These are phyloP conservation scores for Phytophthora tentaculata DNA, from an alignment of 352 stramenopile species.

Conservation along the genomic window DNA sequence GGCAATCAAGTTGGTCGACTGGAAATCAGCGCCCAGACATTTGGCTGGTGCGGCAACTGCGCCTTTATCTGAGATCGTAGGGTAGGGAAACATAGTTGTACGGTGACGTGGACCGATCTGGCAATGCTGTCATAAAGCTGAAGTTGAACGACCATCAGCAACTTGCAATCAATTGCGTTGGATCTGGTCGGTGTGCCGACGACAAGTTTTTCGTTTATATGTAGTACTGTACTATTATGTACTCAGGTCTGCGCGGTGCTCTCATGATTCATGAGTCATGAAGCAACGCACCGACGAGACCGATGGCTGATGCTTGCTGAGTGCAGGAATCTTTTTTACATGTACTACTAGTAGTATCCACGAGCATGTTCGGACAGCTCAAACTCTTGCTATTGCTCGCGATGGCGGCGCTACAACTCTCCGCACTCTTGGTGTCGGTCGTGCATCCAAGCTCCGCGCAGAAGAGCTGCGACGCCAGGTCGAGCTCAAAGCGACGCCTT, in stretches of 20 bases:
- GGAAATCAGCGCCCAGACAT: slow-evolving; percentile 8
- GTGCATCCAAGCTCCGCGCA: slow-evolving; percentile 5
- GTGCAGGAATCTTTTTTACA: slow-evolving; percentile 29
- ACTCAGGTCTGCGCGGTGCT: slow-evolving; percentile 4
- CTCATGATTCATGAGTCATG: too few species aligned
- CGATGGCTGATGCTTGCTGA: slow-evolving; percentile 35
- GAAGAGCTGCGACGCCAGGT: slow-evolving; percentile 22
- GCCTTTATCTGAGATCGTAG: slow-evolving; percentile 27
- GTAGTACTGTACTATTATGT: too few species aligned
- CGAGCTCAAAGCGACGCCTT: not conserved
- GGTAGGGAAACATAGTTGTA: slow-evolving; percentile 18
- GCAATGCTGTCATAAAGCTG: slow-evolving; percentile 37
- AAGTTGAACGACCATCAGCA: slow-evolving; percentile 26
- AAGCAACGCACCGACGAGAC: slow-evolving; percentile 8
- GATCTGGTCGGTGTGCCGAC: slow-evolving; percentile 23
- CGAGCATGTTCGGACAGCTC: not conserved
- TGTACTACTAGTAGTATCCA: slow-evolving; percentile 13
- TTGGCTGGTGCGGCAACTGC: slow-evolving; percentile 5
- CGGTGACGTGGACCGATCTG: slow-evolving; percentile 26
- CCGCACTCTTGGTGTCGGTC: slow-evolving; percentile 3
- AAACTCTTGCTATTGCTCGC: not conserved
- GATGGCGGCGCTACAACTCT: not conserved
- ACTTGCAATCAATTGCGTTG: slow-evolving; percentile 12
- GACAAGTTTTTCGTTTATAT: too few species aligned
- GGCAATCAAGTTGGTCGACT: slow-evolving; percentile 6